Percentiles rank a stretch among this genome's conserved stretches.
Conservation (phyloP, 208 protist genomes). For the Trypanosoma boissoni region DNA sequence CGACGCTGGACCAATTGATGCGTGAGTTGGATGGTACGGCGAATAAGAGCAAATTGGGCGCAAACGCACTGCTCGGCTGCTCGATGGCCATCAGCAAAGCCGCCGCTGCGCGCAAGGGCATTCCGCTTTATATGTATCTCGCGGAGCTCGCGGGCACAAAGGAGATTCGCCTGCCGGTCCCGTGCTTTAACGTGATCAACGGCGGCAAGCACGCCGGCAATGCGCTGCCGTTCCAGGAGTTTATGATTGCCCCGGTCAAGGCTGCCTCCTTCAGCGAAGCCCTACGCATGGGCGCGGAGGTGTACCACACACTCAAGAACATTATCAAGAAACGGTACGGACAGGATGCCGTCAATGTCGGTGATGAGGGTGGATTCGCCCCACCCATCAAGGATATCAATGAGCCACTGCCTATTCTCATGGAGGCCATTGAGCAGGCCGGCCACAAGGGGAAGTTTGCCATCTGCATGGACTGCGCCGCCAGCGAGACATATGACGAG, state of each 20-base stretch:
- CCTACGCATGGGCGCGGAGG: slow-evolving; percentile 96
- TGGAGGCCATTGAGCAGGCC: slow-evolving; percentile 95
- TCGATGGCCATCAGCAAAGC: slow-evolving; percentile 98
- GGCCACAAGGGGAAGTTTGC: slow-evolving; percentile 95
- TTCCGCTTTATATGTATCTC: slow-evolving; percentile 97
- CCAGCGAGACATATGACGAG: slow-evolving; percentile 97
- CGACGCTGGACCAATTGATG: slow-evolving; percentile 94
- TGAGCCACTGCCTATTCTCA: slow-evolving; percentile 96
- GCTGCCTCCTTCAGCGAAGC: slow-evolving; percentile 94
- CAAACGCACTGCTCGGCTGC: slow-evolving; percentile 98
- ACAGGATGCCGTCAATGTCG: slow-evolving; percentile 93
- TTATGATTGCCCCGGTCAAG: slow-evolving; percentile 98
- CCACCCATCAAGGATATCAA: slow-evolving; percentile 94
- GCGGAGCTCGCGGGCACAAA: slow-evolving; percentile 89
- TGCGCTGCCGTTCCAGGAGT: slow-evolving; percentile 94
- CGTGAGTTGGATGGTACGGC: slow-evolving; percentile 95
- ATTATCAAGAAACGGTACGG: slow-evolving; percentile 97
- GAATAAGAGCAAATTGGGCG: slow-evolving; percentile 97
- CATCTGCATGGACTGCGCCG: slow-evolving; percentile 99
- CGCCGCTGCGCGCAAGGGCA: slow-evolving; percentile 77
- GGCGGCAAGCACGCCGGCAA: slow-evolving; percentile 99
- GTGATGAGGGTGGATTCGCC: slow-evolving; percentile 99
- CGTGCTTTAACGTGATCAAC: slow-evolving; percentile 99
- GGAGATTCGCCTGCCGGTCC: slow-evolving; percentile 87
- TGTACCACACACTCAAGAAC: slow-evolving; percentile 98